Conservation (phyloP, 2,329 filamentous ascomycete species). For the Ophiostoma novo-ulmi region DNA sequence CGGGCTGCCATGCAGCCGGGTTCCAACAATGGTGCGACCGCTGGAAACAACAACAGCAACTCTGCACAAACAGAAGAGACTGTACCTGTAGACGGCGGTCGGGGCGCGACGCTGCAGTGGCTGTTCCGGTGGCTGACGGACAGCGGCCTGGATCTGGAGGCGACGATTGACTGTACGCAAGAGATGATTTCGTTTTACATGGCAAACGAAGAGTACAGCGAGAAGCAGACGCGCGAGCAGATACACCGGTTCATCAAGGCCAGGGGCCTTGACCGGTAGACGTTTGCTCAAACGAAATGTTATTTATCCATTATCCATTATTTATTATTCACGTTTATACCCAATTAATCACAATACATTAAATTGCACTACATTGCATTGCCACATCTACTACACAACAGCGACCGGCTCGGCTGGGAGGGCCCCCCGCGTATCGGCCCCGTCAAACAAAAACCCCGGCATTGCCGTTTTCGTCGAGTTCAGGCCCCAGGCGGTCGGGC, state of each 20-base stretch:
- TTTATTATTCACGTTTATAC: neutral
- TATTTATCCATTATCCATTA: too few species aligned
- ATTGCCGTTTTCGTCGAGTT: constrained; percentile 30
- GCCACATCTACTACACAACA: too few species aligned
- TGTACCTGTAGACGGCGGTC: constrained; percentile 17
- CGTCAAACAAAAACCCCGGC: neutral
- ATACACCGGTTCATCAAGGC: constrained; percentile 57
- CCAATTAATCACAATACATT: neutral
- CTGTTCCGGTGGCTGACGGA: constrained; percentile 77
- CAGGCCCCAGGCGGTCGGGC: constrained; percentile 37
- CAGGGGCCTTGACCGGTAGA: constrained; percentile 49
- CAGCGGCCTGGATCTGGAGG: constrained; percentile 76
- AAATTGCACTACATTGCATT: neutral
- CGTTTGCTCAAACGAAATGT: neutral
- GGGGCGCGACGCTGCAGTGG: constrained; percentile 53
- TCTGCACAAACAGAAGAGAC: neutral
- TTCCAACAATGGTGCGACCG: neutral
- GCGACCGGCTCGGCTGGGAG: too few species aligned
- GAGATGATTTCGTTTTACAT: constrained; percentile 89
- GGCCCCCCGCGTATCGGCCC: neutral
- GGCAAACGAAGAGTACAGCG: constrained; percentile 56
- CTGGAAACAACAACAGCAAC: neutral
- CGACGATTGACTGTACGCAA: constrained; percentile 82
- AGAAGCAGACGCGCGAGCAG: constrained; percentile 54
- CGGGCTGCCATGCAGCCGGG: constrained; percentile 18